Conservation (phyloP, 306 rosid genomes). For the Comarum palustre region DNA sequence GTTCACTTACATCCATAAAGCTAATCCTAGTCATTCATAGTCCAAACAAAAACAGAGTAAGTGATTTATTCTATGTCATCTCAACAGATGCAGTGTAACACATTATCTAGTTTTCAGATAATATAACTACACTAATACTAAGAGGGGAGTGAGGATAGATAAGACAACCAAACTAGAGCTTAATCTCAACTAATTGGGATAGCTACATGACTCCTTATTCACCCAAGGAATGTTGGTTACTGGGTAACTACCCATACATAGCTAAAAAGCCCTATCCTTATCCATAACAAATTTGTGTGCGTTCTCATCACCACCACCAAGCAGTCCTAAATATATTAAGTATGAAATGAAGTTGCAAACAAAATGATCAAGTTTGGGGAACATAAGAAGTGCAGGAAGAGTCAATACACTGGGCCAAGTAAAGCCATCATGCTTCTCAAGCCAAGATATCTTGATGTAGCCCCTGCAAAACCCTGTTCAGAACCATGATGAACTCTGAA, state of each 20-base stretch:
- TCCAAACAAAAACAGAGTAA: constrained; percentile 7
- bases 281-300: neutral
- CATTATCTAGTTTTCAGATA: neutral
- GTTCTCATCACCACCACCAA: no score
- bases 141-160: neutral
- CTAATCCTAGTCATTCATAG: neutral
- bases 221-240: constrained; percentile 8
- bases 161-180: neutral
- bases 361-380: neutral
- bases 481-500: constrained; percentile 22
- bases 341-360: neutral
- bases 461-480: constrained; percentile 78
- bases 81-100: constrained; percentile 3
- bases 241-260: neutral
- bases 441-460: constrained; percentile 87
- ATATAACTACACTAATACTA: neutral
- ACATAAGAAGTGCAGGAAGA: constrained; percentile 23
- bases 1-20: constrained; percentile 13
- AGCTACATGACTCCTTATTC: neutral
- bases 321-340: neutral
- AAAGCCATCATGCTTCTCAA: constrained; percentile 80
- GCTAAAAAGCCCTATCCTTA: neutral
- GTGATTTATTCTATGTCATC: neutral
- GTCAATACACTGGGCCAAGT: constrained; percentile 84
- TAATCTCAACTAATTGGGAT: neutral